Evolutionary conservation across 768 basidiomycete species (phyloP).

Genomic region (Mycena rebaudengoi): DNA sequence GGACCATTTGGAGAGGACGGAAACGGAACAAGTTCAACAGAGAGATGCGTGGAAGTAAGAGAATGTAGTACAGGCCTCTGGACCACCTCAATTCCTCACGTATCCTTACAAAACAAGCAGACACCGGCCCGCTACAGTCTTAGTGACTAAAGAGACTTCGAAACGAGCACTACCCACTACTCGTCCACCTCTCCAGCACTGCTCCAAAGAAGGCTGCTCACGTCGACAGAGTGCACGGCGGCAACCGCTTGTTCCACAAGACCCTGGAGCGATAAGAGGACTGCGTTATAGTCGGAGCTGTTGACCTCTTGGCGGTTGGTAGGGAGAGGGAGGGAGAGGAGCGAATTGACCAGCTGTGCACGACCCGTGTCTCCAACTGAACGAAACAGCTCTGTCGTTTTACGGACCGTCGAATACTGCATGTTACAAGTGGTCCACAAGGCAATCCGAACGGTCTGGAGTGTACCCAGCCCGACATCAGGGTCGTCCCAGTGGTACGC

Average conservation of each 20-base stretch:
- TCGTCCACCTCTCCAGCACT: no score
- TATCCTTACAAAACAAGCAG: no score
- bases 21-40: no score
- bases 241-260: slow-evolving; percentile 9
- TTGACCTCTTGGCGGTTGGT: not conserved
- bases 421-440: not conserved
- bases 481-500: not conserved
- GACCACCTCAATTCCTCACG: no score
- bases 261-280: slow-evolving; percentile 4
- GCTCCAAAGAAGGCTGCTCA: slow-evolving; percentile 1
- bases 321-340: slow-evolving; percentile 16
- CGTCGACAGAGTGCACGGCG: slow-evolving; percentile 7
- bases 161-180: no score
- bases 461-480: not conserved
- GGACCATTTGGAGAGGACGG: no score
- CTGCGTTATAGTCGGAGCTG: not conserved
- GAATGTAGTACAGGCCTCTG: no score
- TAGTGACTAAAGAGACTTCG: no score
- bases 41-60: no score
- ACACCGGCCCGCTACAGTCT: no score
- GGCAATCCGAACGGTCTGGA: not conserved
- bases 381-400: not conserved
- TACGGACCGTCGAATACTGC: not conserved
- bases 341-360: slow-evolving; percentile 1
- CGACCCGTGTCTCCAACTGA: not conserved